A percentile compares a stretch with the other conserved stretches of the same genome.
phyloP scores from a whole-genome alignment of 768 basidiomycete species.

The Termitomyces sp. region DNA sequence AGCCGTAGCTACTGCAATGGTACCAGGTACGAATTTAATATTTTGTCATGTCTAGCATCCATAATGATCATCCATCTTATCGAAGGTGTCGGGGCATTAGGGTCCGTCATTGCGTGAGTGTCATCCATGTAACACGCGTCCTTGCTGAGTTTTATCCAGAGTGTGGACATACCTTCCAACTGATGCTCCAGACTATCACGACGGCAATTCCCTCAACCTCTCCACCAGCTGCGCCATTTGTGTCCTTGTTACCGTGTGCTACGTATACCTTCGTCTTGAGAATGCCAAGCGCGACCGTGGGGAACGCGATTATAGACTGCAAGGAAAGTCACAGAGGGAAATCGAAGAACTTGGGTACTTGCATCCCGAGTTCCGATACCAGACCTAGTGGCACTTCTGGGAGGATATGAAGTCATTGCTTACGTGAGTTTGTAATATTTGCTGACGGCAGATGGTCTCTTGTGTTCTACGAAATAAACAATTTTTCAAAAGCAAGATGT shows the following conservation, averaged over 20 bases:
- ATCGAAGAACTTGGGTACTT: slow-evolving; percentile 35
- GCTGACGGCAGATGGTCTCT: too few relatives aligned
- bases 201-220: slow-evolving; percentile 43
- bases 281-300: slow-evolving; percentile 39
- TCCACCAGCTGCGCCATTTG: slow-evolving; percentile 28
- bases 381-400: slow-evolving; percentile 13
- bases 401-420: not conserved
- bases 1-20: slow-evolving; percentile 38
- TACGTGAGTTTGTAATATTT: not conserved
- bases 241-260: slow-evolving; percentile 24
- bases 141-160: slow-evolving; percentile 14
- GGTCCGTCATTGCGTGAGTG: slow-evolving; percentile 40
- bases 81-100: slow-evolving; percentile 36
- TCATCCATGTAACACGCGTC: not conserved
- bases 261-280: slow-evolving; percentile 34
- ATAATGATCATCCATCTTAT: not conserved
- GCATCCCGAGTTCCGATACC: slow-evolving; percentile 43
- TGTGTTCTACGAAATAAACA: not conserved
- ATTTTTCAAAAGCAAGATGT: too few relatives aligned
- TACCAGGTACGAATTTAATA: slow-evolving; percentile 27
- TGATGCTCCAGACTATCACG: slow-evolving; percentile 42
- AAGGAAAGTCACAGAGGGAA: slow-evolving; percentile 32
- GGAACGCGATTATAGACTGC: slow-evolving; percentile 34
- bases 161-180: slow-evolving; percentile 44
- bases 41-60: not conserved